Evolutionary conservation across 208 protist genomes (phyloP).

Genomic region (Crithidia acanthocephali): DNA sequence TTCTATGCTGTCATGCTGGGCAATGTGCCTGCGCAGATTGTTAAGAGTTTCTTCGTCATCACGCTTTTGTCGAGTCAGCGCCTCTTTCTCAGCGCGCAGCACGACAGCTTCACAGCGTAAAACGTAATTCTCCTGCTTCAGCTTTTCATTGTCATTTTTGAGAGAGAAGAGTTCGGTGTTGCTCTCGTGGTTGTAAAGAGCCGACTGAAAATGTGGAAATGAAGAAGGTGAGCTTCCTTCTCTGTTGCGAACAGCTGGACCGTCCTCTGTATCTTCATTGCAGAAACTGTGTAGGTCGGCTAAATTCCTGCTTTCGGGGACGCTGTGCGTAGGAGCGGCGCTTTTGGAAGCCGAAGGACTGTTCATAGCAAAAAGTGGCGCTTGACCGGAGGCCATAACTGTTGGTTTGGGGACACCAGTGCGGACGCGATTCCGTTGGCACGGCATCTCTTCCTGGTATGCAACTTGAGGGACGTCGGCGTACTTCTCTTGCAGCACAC

Average conservation of each 20-base stretch:
- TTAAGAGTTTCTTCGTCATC: conserved; percentile 23
- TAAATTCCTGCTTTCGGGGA: neutral
- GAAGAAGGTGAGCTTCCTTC: neutral
- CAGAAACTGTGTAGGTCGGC: neutral
- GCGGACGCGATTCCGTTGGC: neutral
- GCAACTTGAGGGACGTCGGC: neutral
- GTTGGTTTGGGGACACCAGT: neutral
- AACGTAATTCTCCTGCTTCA: neutral
- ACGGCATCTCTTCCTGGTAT: neutral
- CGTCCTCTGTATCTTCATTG: neutral
- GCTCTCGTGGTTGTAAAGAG: neutral
- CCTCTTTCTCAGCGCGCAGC: conserved; percentile 26
- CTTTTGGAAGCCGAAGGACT: neutral
- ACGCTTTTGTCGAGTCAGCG: conserved; percentile 4
- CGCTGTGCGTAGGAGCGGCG: neutral
- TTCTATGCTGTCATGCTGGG: conserved; percentile 7
- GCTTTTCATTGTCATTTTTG: neutral
- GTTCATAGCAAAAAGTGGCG: neutral
- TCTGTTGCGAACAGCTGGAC: neutral
- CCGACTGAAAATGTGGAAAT: neutral
- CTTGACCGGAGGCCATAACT: neutral
- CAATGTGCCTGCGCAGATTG: conserved; percentile 3
- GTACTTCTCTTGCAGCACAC: conserved; percentile 32
- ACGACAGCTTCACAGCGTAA: conserved; percentile 25
- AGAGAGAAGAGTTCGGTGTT: neutral